Conservation (phyloP, 768 basidiomycete species). For the Tricholoma bakamatsutake region DNA sequence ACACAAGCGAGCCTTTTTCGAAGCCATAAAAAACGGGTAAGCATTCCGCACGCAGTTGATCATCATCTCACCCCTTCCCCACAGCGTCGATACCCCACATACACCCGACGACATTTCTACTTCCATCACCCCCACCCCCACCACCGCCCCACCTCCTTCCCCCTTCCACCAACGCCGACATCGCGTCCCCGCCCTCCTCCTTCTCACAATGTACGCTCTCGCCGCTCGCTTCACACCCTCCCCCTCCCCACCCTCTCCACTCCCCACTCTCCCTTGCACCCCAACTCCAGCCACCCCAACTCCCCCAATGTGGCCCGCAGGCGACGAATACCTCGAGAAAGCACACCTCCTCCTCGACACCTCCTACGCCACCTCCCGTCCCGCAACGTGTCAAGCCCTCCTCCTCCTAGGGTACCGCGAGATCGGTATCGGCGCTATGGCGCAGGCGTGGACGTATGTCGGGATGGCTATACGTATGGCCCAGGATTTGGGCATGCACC, state of each 20-base stretch:
- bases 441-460: conserved; percentile 78
- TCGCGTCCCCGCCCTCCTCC: conserved; percentile 57
- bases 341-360: conserved; percentile 64
- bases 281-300: conserved; percentile 36
- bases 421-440: conserved; percentile 86
- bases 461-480: conserved; percentile 94
- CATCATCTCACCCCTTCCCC: not conserved
- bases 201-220: conserved; percentile 80
- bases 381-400: conserved; percentile 73
- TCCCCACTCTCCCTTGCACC: conserved; percentile 40
- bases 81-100: conserved; percentile 11
- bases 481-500: conserved; percentile 81
- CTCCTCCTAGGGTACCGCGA: conserved; percentile 81
- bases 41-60: conserved; percentile 2
- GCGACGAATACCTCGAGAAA: conserved; percentile 62
- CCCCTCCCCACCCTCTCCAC: conserved; percentile 36
- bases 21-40: conserved; percentile 41
- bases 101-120: conserved; percentile 5
- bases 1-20: conserved; percentile 64
- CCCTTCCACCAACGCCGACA: conserved; percentile 36
- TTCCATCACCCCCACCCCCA: not conserved
- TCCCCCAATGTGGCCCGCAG: conserved; percentile 73
- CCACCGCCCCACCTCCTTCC: conserved; percentile 18
- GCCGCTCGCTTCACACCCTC: conserved; percentile 64
- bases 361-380: conserved; percentile 64